Percentiles rank a stretch among this genome's conserved stretches.
Evolutionary conservation across 163 green algal species (phyloP).

Genomic region (Prototheca wickerhamii): DNA sequence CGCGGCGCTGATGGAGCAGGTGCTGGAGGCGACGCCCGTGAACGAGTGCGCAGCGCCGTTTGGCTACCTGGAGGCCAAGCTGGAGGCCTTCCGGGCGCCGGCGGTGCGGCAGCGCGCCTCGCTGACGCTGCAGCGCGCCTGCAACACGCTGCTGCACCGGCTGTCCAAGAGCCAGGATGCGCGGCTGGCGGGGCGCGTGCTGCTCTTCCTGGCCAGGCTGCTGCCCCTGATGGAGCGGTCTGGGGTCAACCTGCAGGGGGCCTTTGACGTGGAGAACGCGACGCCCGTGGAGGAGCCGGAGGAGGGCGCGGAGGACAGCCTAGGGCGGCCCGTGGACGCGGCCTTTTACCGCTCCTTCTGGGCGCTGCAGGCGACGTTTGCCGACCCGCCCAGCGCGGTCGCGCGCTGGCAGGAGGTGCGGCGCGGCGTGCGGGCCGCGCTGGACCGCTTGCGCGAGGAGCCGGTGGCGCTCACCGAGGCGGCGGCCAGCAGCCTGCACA

Average conservation of each 20-base stretch:
- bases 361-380: slow-evolving; percentile 51
- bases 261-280: slow-evolving; percentile 29
- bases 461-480: slow-evolving; percentile 12
- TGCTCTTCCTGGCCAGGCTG: slow-evolving; percentile 55
- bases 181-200: slow-evolving; percentile 48
- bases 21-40: slow-evolving; percentile 41
- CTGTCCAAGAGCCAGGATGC: slow-evolving; percentile 44
- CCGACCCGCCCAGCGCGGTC: slow-evolving; percentile 8
- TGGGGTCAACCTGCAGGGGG: slow-evolving; percentile 49
- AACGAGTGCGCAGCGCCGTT: slow-evolving; percentile 50
- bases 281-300: slow-evolving; percentile 46
- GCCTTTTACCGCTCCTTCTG: slow-evolving; percentile 62
- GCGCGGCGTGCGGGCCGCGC: not conserved
- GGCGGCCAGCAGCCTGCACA: slow-evolving; percentile 10
- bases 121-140: slow-evolving; percentile 54
- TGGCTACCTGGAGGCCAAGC: slow-evolving; percentile 46
- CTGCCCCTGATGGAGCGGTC: slow-evolving; percentile 53
- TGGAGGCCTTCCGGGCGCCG: slow-evolving; percentile 13
- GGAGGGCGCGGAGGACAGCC: slow-evolving; percentile 42
- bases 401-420: not conserved
- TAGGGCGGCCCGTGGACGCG: slow-evolving; percentile 51
- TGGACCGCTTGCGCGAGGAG: not conserved
- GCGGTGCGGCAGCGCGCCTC: slow-evolving; percentile 14
- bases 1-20: slow-evolving; percentile 12
- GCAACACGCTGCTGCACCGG: slow-evolving; percentile 59